Evolutionary conservation across 805 yeast species (phyloP).

Genomic region (Kurtzmaniella fragi): DNA sequence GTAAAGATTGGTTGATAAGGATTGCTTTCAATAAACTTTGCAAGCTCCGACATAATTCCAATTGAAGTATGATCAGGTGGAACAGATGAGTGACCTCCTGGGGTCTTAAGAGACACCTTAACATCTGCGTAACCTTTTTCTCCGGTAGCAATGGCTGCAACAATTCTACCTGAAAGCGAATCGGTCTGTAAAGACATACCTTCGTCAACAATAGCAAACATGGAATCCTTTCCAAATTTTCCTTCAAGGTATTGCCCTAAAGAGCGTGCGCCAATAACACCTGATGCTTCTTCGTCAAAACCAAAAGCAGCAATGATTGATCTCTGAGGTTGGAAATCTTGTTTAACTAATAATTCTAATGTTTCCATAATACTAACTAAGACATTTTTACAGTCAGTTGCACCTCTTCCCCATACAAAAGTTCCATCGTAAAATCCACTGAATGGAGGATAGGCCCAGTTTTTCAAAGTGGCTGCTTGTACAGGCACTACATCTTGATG

Average conservation of each 20-base stretch:
- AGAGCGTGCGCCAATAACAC: slow-evolving; percentile 54
- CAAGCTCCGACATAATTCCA: slow-evolving; percentile 63
- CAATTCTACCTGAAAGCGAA: slow-evolving; percentile 43
- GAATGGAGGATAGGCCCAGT: slow-evolving; percentile 70
- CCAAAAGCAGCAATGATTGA: slow-evolving; percentile 64
- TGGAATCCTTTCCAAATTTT: slow-evolving; percentile 54
- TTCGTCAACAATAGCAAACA: slow-evolving; percentile 67
- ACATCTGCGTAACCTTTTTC: slow-evolving; percentile 48
- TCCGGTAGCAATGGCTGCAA: slow-evolving; percentile 48
- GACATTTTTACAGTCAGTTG: slow-evolving; percentile 69
- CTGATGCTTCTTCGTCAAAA: slow-evolving; percentile 74
- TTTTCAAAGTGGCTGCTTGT: slow-evolving; percentile 45
- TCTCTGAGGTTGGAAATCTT: slow-evolving; percentile 54
- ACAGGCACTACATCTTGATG: slow-evolving; percentile 84
- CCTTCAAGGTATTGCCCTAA: slow-evolving; percentile 44
- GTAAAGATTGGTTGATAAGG: slow-evolving; percentile 46
- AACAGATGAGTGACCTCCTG: slow-evolving; percentile 75
- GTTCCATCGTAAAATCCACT: slow-evolving; percentile 56
- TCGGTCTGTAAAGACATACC: slow-evolving; percentile 49
- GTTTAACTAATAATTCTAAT: slow-evolving; percentile 49
- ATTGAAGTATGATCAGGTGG: slow-evolving; percentile 81
- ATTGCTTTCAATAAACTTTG: slow-evolving; percentile 51
- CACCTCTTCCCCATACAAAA: slow-evolving; percentile 71
- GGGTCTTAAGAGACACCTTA: slow-evolving; percentile 45
- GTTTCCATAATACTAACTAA: slow-evolving; percentile 66